Percentiles rank a stretch among this genome's conserved stretches.
phyloP scores from a whole-genome alignment of 169 alveolate genomes.

The Plasmodium coatneyi region DNA sequence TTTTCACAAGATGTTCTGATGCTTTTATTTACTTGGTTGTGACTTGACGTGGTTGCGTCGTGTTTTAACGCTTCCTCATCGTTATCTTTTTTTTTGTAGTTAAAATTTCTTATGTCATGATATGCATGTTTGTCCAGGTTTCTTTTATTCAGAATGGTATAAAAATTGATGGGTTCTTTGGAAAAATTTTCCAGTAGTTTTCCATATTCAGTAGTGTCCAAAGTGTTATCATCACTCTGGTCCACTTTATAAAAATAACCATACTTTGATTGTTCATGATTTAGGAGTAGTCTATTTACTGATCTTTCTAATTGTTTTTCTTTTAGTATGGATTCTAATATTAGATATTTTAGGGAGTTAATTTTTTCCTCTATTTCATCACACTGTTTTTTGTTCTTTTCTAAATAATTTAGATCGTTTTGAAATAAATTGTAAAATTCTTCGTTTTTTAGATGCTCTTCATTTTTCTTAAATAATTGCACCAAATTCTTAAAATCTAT shows the following conservation, averaged over 20 bases:
- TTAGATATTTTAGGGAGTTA: conserved; percentile 45
- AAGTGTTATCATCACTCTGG: conserved; percentile 52
- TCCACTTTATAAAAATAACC: conserved; percentile 63
- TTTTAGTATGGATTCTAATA: conserved; percentile 60
- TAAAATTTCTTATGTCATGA: conserved; percentile 71
- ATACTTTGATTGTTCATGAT: conserved; percentile 67
- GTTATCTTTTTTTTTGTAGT: conserved; percentile 31
- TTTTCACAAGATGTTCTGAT: not conserved
- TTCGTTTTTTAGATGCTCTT: conserved; percentile 36
- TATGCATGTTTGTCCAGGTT: conserved; percentile 63
- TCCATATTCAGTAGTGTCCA: conserved; percentile 71
- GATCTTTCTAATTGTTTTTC: conserved; percentile 71
- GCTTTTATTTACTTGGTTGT: conserved; percentile 24
- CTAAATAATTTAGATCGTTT: conserved; percentile 60
- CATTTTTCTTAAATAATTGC: conserved; percentile 55
- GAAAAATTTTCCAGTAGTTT: conserved; percentile 61
- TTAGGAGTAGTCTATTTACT: conserved; percentile 49
- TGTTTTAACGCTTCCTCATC: conserved; percentile 11
- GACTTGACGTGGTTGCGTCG: conserved; percentile 16
- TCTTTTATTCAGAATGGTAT: conserved; percentile 55
- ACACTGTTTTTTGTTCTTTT: conserved; percentile 58
- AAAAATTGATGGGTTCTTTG: conserved; percentile 59
- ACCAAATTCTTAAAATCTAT: conserved; percentile 37
- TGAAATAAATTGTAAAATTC: conserved; percentile 50
- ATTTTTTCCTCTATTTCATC: conserved; percentile 64